Conservation (phyloP, 495 filamentous ascomycete genomes). For the Hypoxylon perforatum region DNA sequence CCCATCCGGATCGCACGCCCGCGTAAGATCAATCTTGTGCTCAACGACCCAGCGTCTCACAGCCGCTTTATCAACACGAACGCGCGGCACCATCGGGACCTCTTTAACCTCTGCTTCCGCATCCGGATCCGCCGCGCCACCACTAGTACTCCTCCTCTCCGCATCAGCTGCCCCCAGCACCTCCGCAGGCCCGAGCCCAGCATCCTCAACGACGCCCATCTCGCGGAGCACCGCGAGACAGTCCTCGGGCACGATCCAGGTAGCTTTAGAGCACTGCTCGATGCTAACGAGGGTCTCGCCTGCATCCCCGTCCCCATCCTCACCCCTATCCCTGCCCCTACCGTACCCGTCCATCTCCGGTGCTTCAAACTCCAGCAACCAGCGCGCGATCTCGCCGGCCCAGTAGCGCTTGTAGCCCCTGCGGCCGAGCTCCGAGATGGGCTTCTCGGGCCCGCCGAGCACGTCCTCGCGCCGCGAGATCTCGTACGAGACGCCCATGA, state of each 20-base stretch:
- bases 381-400: slow-evolving; percentile 80
- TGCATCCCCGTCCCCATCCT: slow-evolving; percentile 44
- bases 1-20: slow-evolving; percentile 65
- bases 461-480: slow-evolving; percentile 86
- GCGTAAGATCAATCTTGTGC: slow-evolving; percentile 58
- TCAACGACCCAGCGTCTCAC: slow-evolving; percentile 64
- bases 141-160: slow-evolving; percentile 2
- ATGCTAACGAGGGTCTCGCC: slow-evolving; percentile 52
- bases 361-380: slow-evolving; percentile 61
- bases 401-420: slow-evolving; percentile 85
- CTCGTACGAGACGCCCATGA: slow-evolving; percentile 95
- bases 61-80: slow-evolving; percentile 64
- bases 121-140: slow-evolving; percentile 32
- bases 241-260: slow-evolving; percentile 85
- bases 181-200: slow-evolving; percentile 57
- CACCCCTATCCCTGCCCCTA: slow-evolving; percentile 34
- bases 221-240: slow-evolving; percentile 80
- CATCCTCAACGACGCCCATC: slow-evolving; percentile 78
- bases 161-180: slow-evolving; percentile 23
- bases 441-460: slow-evolving; percentile 93
- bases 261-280: slow-evolving; percentile 62
- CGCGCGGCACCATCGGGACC: slow-evolving; percentile 45
- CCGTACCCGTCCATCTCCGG: background rate
- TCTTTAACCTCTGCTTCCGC: slow-evolving; percentile 22
- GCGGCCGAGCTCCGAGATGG: slow-evolving; percentile 83